phyloP scores from a whole-genome alignment of 805 yeast species.

The Crinitomyces ghanaensis region DNA sequence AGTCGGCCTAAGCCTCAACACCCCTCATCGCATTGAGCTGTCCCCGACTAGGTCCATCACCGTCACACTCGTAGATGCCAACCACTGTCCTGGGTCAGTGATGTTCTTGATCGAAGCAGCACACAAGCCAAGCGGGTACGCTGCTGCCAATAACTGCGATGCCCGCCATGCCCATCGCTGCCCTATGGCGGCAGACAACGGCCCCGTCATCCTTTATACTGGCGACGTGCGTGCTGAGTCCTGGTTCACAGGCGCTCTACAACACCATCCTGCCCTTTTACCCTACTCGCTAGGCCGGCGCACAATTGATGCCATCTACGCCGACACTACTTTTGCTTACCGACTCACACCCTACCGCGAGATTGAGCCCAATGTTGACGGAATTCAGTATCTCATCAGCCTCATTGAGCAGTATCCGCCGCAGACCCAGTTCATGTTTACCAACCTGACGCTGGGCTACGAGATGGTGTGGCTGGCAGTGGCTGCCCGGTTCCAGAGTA shows the following conservation, averaged over 20 bases:
- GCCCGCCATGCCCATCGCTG: too few species aligned
- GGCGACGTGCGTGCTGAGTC: conserved; percentile 49
- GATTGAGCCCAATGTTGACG: conserved; percentile 33
- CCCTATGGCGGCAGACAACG: background rate
- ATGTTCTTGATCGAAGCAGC: conserved; percentile 38
- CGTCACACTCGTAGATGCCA: conserved; percentile 36
- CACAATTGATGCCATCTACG: conserved; percentile 34
- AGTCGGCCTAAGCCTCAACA: conserved; percentile 6
- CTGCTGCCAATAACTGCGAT: too few species aligned
- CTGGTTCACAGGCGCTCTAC: conserved; percentile 37
- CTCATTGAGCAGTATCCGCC: conserved; percentile 34
- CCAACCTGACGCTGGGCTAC: conserved; percentile 36
- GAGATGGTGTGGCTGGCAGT: conserved; percentile 42
- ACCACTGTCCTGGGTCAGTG: conserved; percentile 51
- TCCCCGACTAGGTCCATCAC: conserved; percentile 16
- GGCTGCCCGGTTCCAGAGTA: conserved; percentile 17
- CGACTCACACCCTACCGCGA: conserved; percentile 39
- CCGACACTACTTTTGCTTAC: conserved; percentile 44
- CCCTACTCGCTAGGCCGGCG: conserved; percentile 30
- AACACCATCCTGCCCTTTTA: conserved; percentile 29
- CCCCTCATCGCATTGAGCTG: conserved; percentile 16
- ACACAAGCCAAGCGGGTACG: too few species aligned
- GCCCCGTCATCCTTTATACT: conserved; percentile 34
- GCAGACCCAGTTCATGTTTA: conserved; percentile 32
- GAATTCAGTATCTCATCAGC: conserved; percentile 27